phyloP scores from a whole-genome alignment of 352 stramenopile genomes.

The Phytopythium helicoides region DNA sequence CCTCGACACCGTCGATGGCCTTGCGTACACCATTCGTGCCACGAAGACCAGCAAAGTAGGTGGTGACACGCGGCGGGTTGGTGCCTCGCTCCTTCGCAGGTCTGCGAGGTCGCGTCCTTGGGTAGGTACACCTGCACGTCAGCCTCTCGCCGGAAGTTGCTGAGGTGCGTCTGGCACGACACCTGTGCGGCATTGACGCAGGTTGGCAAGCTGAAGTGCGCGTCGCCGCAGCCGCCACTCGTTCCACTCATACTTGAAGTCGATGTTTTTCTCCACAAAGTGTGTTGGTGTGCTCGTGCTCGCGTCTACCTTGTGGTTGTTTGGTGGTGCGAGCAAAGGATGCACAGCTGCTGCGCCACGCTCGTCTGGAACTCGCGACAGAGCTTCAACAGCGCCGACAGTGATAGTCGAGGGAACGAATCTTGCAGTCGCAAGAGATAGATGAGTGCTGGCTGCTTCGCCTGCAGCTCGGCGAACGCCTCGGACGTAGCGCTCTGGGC shows the following conservation, averaged over 20 bases:
- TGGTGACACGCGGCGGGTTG: conserved; percentile 78
- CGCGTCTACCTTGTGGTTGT: conserved; percentile 78
- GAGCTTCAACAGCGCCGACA: conserved; percentile 70
- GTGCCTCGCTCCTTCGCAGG: conserved; percentile 70
- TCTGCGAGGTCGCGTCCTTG: conserved; percentile 70
- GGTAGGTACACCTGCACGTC: conserved; percentile 89
- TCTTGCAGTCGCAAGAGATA: conserved; percentile 90
- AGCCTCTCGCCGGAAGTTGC: conserved; percentile 84
- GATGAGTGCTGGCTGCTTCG: conserved; percentile 87
- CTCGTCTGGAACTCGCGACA: conserved; percentile 41
- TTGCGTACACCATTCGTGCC: conserved; percentile 1
- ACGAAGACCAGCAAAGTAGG: conserved; percentile 74
- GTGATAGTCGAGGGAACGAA: conserved; percentile 72
- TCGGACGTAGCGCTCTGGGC: conserved; percentile 78
- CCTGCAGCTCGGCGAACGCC: conserved; percentile 67
- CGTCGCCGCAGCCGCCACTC: conserved; percentile 91
- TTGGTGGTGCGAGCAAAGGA: conserved; percentile 45
- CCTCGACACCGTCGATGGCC: conserved; percentile 9
- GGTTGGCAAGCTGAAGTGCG: conserved; percentile 90
- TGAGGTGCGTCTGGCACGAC: conserved; percentile 86
- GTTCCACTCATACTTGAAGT: conserved; percentile 94
- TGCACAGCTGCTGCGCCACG: conserved; percentile 39
- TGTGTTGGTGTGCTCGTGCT: conserved; percentile 89
- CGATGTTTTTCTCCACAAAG: conserved; percentile 91
- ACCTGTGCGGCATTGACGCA: conserved; percentile 89